phyloP scores from a whole-genome alignment of 768 basidiomycete species.

The Serendipita indica region DNA sequence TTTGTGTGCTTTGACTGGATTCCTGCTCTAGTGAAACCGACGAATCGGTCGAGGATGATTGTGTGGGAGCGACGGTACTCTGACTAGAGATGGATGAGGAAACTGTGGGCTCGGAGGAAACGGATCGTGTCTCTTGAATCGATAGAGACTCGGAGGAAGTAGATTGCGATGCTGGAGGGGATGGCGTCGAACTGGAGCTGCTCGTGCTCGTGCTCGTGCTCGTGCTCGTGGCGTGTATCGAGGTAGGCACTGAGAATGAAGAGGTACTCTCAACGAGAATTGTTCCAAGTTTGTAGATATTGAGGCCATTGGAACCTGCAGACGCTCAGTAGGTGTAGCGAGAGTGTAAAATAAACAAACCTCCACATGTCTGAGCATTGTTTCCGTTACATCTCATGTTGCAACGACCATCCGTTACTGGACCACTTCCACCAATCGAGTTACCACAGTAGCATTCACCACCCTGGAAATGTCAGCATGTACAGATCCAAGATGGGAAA shows the following conservation, averaged over 20 bases:
- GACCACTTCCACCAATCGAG: background rate
- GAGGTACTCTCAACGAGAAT: background rate
- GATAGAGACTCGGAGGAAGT: too few species aligned
- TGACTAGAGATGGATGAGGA: too few species aligned
- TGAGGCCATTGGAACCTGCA: background rate
- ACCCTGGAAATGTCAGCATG: background rate
- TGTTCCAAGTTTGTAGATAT: background rate
- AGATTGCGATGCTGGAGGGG: too few species aligned
- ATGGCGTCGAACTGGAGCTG: background rate
- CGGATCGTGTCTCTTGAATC: too few species aligned
- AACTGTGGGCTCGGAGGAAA: too few species aligned
- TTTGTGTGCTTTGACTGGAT: background rate
- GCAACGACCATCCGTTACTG: constrained; percentile 6
- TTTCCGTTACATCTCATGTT: constrained; percentile 9
- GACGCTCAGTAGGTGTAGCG: too few species aligned
- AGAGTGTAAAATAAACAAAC: too few species aligned
- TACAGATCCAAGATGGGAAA: background rate
- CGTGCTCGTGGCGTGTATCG: background rate
- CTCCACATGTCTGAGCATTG: constrained; percentile 2
- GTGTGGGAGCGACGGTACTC: background rate
- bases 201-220: background rate
- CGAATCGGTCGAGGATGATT: background rate
- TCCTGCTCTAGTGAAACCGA: background rate
- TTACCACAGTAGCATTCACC: background rate
- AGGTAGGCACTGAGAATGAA: background rate